phyloP scores from a whole-genome alignment of 2,329 filamentous ascomycete species.

The Hymenoscyphus fructigenus region DNA sequence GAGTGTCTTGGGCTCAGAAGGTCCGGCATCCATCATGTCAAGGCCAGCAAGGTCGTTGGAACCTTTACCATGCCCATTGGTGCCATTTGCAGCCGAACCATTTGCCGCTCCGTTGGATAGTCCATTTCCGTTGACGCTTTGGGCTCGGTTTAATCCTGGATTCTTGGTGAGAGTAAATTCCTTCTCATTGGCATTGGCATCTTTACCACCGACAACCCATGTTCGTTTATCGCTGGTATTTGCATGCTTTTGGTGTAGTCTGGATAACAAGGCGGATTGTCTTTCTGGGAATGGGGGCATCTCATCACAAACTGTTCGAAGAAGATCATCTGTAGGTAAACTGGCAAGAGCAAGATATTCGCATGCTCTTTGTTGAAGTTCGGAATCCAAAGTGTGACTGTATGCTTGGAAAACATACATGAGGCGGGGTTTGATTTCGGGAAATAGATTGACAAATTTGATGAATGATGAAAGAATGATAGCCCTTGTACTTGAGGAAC shows the following conservation, averaged over 20 bases:
- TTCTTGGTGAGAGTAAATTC: conserved; percentile 81
- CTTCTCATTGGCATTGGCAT: conserved; percentile 78
- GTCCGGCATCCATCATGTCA: conserved; percentile 66
- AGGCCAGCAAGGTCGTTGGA: conserved; percentile 74
- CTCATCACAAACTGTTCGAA: conserved; percentile 93
- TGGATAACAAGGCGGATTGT: conserved; percentile 85
- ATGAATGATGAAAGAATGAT: conserved; percentile 95
- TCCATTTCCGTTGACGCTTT: conserved; percentile 56
- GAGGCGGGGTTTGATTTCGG: conserved; percentile 95
- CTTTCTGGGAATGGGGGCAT: conserved; percentile 98
- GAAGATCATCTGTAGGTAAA: conserved; percentile 82
- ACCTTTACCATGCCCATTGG: conserved; percentile 52
- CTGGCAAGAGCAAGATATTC: conserved; percentile 88
- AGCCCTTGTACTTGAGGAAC: conserved; percentile 83
- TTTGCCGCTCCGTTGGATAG: conserved; percentile 47
- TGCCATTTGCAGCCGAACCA: conserved; percentile 43
- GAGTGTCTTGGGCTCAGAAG: conserved; percentile 55
- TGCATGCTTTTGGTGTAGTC: conserved; percentile 91
- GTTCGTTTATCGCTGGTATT: conserved; percentile 93
- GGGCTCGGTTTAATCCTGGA: conserved; percentile 80
- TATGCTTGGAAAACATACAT: conserved; percentile 88
- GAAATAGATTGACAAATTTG: conserved; percentile 98
- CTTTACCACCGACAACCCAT: conserved; percentile 97
- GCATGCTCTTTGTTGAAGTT: conserved; percentile 93
- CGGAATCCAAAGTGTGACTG: conserved; percentile 91